Conservation (phyloP, 176 grass and related monocot genomes). For the Phoenix dactylifera region DNA sequence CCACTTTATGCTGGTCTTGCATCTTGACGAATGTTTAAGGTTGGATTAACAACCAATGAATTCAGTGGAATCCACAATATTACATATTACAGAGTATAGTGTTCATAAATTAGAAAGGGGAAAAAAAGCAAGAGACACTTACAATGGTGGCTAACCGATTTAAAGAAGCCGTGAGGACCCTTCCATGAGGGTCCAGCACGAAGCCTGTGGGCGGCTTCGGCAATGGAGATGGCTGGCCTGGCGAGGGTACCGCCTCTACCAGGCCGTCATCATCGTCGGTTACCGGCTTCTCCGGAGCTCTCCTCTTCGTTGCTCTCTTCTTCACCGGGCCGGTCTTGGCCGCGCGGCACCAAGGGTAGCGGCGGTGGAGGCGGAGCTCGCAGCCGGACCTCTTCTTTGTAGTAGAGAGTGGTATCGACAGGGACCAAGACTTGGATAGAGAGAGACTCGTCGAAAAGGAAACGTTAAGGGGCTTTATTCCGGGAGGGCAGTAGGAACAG, state of each 20-base stretch:
- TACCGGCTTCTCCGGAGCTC: slow-evolving; percentile 9
- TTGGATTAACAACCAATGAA: no score
- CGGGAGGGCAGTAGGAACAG: no score
- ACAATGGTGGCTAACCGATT: slow-evolving; percentile 75
- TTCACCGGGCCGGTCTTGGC: slow-evolving; percentile 10
- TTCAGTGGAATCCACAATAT: background rate
- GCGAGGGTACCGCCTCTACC: slow-evolving; percentile 8
- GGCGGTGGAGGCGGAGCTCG: slow-evolving; percentile 1
- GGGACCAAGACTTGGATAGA: no score
- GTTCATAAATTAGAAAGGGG: no score
- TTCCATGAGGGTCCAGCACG: slow-evolving; percentile 62
- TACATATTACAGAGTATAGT: no score
- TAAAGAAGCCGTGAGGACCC: slow-evolving; percentile 60
- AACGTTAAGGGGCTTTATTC: no score
- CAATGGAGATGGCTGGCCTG: slow-evolving; percentile 35
- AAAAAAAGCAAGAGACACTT: background rate
- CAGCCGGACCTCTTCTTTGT: background rate
- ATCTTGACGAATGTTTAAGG: no score
- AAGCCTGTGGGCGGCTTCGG: slow-evolving; percentile 84
- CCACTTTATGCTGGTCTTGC: no score
- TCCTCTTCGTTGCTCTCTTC: slow-evolving; percentile 24
- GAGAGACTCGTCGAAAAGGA: no score
- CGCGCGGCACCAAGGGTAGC: slow-evolving; percentile 2
- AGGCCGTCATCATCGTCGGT: slow-evolving; percentile 9
- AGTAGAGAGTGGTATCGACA: no score